Base-by-base conservation (phyloP, 164 flowering plant genomes). In the Aristolochia fimbriata region DNA sequence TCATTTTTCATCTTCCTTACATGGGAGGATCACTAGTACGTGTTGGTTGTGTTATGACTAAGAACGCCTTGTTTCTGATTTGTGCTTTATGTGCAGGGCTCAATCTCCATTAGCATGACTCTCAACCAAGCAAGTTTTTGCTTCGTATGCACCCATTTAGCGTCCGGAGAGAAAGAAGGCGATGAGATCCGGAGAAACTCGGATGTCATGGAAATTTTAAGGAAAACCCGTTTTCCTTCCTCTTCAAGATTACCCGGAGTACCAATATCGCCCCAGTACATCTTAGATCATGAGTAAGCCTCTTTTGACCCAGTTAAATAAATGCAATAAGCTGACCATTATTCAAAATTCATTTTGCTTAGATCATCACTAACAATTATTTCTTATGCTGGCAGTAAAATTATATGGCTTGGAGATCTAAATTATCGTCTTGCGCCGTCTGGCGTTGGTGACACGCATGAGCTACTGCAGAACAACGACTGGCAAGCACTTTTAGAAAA, bases 331-430 rank as follows among this genome's bases (percentile, higher is more conserved):
- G 43, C 43, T 37, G 43, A 37, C 1, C 0, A n/a, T 41, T 25
- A n/a, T 50, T 10, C 16, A 20, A 9, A 54, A n/a, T n/a, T 54
- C 11, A 55, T 24, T 55, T 19, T 15, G n/a, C 19, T n/a, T 55
- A 27, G 43, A n/a, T n/a, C n/a, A n/a, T 25, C 12, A 27, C 24
- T 15, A 0, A 55, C 0, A 25, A 21, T 59, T 19, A 23, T 46
- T 46, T 9, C 7, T 15, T 15, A 8, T 14, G 20, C 24, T 51
- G 75, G 55, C 74, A 88, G 96, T 70, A 82, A 78, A 65, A 68
- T 88, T 15, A 74, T 91, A 51, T 91, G 91, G 94, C 90, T 91
- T 13, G 97, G 97, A 19, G 97, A 91, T 68, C 67, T 91, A 63
- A 91, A 91, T 62, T 91, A 91, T 64, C 84, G 97, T 2, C 81